phyloP scores from a whole-genome alignment of 1,139 yeast genomes.

The Geotrichum restrictum region DNA sequence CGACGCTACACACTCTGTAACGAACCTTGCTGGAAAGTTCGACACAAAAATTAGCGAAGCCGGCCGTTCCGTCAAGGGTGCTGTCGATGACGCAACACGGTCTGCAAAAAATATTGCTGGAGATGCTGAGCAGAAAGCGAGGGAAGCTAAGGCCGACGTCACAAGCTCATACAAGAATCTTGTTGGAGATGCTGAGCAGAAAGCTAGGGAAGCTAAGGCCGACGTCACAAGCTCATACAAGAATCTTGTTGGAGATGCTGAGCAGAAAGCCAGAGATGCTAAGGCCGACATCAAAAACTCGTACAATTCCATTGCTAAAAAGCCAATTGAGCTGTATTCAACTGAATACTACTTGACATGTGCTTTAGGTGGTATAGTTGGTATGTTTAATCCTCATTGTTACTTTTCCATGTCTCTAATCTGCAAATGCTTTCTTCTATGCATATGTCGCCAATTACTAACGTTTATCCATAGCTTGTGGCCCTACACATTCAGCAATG shows the following conservation, averaged over 20 bases:
- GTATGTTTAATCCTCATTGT: conserved; percentile 28
- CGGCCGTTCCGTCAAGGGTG: background rate
- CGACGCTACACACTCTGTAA: too few species aligned
- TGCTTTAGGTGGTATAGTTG: conserved; percentile 75
- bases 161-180: background rate
- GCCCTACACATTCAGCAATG: conserved; percentile 75
- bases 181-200: background rate
- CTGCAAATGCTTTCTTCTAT: background rate
- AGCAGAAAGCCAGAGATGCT: background rate
- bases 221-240: background rate
- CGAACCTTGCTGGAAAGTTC: background rate
- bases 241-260: too few species aligned
- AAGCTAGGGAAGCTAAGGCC: background rate
- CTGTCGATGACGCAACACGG: background rate
- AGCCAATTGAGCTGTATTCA: conserved; percentile 53
- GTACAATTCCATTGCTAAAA: conserved; percentile 23
- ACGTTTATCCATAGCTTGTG: conserved; percentile 56
- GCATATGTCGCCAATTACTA: background rate
- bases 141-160: background rate
- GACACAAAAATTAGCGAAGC: background rate
- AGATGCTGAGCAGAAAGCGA: background rate
- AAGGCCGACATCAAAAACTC: background rate
- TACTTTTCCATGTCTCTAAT: background rate
- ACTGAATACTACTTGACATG: conserved; percentile 76
- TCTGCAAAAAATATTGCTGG: background rate